Percentiles rank a stretch among this genome's conserved stretches.
Evolutionary conservation across 2,329 filamentous ascomycete genomes (phyloP).

Genomic region (Emmonsiellopsis sp.): DNA sequence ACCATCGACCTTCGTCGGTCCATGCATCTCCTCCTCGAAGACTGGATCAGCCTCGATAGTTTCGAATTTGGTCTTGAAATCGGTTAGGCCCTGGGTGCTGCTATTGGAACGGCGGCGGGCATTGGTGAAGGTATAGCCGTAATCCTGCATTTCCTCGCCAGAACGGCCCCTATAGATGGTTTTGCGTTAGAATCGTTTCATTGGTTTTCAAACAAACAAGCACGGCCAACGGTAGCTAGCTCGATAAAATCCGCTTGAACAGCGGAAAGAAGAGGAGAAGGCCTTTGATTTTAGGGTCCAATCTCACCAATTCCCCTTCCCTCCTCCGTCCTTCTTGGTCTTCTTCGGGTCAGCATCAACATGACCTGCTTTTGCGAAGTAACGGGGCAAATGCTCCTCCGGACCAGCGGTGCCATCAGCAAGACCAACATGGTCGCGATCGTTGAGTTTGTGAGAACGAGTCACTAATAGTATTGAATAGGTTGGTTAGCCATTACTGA

Average conservation of each 20-base stretch:
- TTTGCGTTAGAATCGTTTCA: neutral
- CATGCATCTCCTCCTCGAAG: constrained; percentile 80
- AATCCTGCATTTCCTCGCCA: constrained; percentile 77
- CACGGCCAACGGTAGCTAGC: neutral
- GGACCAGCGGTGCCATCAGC: constrained; percentile 62
- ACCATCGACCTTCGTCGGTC: constrained; percentile 48
- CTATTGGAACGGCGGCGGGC: constrained; percentile 88
- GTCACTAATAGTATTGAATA: constrained; percentile 58
- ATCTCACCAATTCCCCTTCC: constrained; percentile 85
- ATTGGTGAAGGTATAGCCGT: constrained; percentile 74
- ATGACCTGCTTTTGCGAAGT: constrained; percentile 82
- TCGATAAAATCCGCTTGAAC: neutral
- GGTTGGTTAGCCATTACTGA: neutral
- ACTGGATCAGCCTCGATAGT: constrained; percentile 79
- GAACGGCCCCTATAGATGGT: constrained; percentile 58
- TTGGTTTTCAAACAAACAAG: neutral
- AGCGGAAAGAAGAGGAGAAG: no score
- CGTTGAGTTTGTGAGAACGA: constrained; percentile 91
- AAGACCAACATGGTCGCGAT: constrained; percentile 76
- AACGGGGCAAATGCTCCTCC: constrained; percentile 73
- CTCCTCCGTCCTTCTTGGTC: constrained; percentile 91
- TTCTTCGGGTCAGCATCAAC: constrained; percentile 78
- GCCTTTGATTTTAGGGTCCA: neutral
- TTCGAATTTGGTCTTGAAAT: constrained; percentile 97
- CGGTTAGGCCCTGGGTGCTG: constrained; percentile 60